Percentiles rank a stretch among this genome's conserved stretches.
Conservation (phyloP, 202 grass and related monocot genomes). For the Digitaria exilis region DNA sequence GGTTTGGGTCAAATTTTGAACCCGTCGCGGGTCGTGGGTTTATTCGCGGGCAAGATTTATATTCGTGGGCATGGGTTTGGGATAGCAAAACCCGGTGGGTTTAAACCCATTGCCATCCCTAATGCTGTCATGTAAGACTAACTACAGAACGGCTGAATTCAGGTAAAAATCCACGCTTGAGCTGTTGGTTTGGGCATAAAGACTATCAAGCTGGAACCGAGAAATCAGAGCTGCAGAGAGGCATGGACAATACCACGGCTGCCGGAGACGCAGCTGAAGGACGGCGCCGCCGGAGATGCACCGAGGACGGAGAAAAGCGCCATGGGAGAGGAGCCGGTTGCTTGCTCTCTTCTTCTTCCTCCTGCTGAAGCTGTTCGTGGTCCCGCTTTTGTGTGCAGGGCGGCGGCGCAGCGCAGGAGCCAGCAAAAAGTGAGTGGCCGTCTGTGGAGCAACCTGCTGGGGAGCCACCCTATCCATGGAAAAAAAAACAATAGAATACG, state of each 20-base stretch:
- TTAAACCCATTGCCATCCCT: no score
- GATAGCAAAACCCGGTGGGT: no score
- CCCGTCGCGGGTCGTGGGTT: no score
- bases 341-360: neutral
- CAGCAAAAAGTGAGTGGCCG: slow-evolving; percentile 43
- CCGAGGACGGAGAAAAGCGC: slow-evolving; percentile 22
- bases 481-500: neutral
- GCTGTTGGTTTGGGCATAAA: no score
- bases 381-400: neutral
- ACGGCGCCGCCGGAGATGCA: slow-evolving; percentile 2
- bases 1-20: no score
- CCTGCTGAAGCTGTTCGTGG: neutral
- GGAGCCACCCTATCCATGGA: slow-evolving; percentile 39
- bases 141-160: neutral
- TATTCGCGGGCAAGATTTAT: no score
- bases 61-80: no score
- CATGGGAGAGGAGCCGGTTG: slow-evolving; percentile 25
- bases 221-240: neutral
- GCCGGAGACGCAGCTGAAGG: slow-evolving; percentile 24
- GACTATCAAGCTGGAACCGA: neutral
- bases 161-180: neutral
- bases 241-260: slow-evolving; percentile 25
- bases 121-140: no score
- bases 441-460: slow-evolving; percentile 16
- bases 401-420: neutral